Evolutionary conservation across 2,329 filamentous ascomycete genomes (phyloP).

Genomic region (Coniella lustricola): DNA sequence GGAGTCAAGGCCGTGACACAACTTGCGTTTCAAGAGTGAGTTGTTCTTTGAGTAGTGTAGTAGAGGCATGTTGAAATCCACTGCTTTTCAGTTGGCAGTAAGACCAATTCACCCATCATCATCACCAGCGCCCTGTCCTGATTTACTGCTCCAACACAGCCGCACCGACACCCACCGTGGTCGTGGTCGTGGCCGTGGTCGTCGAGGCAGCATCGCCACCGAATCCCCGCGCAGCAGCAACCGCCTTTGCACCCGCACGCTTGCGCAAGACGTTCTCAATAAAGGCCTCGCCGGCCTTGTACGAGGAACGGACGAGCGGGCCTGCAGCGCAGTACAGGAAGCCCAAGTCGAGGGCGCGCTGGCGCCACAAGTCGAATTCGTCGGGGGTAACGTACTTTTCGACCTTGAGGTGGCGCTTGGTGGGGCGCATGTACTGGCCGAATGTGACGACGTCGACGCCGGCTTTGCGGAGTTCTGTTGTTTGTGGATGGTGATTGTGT

Average conservation of each 20-base stretch:
- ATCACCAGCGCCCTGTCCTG: too few relatives aligned
- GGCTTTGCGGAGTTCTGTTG: slow-evolving; percentile 67
- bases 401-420: slow-evolving; percentile 95
- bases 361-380: slow-evolving; percentile 84
- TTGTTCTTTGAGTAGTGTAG: too few relatives aligned
- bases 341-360: slow-evolving; percentile 85
- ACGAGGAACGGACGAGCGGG: slow-evolving; percentile 85
- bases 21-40: too few relatives aligned
- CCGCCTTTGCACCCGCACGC: slow-evolving; percentile 45
- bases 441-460: slow-evolving; percentile 95
- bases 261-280: slow-evolving; percentile 97
- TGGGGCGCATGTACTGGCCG: slow-evolving; percentile 99
- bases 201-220: slow-evolving; percentile 35
- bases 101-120: too few relatives aligned
- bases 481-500: background rate
- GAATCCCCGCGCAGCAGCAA: slow-evolving; percentile 26
- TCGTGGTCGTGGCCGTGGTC: background rate
- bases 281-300: slow-evolving; percentile 97
- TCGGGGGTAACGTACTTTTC: slow-evolving; percentile 91
- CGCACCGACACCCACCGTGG: too few relatives aligned
- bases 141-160: background rate
- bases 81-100: too few relatives aligned
- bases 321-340: slow-evolving; percentile 96
- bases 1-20: too few relatives aligned
- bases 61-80: too few relatives aligned